Conservation (phyloP, 345 rosid genomes). For the Psidium guajava region DNA sequence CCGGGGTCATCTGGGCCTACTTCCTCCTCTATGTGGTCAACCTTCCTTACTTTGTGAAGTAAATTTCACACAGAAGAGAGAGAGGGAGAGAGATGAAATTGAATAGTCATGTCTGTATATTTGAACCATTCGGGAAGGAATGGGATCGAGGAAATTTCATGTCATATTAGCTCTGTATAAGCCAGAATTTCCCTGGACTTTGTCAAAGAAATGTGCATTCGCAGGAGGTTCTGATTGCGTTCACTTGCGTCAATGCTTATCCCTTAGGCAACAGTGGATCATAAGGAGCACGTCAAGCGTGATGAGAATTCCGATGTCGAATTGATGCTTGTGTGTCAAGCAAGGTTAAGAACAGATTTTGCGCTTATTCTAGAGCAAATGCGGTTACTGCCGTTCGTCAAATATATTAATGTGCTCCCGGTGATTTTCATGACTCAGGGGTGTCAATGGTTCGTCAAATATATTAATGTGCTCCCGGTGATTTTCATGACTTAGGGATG, state of each 20-base stretch:
- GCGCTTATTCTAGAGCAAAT: neutral
- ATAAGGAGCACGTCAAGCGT: neutral
- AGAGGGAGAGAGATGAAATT: neutral
- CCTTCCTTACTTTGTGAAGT: conserved; percentile 80
- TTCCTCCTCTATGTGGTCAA: conserved; percentile 64
- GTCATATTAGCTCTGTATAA: neutral
- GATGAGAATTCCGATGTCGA: neutral
- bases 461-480: neutral
- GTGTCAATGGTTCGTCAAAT: neutral
- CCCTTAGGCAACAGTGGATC: neutral
- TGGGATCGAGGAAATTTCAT: neutral
- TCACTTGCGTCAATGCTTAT: neutral
- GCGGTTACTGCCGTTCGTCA: neutral
- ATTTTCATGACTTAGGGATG: neutral
- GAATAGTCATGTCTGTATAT: neutral
- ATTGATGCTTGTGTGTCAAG: neutral
- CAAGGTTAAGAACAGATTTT: neutral
- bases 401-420: neutral
- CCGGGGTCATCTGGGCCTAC: conserved; percentile 94
- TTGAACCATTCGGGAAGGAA: neutral
- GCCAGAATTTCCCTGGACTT: neutral
- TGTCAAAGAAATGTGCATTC: neutral
- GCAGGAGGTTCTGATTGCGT: neutral
- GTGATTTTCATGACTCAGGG: neutral
- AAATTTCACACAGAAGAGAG: neutral